Evolutionary conservation across 2,329 filamentous ascomycete species (phyloP).

Genomic region (Calycina marina): DNA sequence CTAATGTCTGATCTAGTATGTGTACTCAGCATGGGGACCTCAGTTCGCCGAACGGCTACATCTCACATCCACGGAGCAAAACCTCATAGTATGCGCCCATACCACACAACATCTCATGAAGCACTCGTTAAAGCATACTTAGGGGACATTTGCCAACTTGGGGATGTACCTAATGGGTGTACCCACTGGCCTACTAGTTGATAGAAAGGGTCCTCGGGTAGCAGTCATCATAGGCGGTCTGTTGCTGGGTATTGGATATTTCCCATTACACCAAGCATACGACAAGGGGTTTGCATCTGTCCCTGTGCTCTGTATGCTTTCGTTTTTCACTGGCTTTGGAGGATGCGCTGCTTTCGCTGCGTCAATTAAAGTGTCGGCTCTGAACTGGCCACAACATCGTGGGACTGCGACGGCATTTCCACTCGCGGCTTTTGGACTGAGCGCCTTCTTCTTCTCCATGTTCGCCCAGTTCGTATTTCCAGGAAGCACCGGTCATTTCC

Average conservation of each 20-base stretch:
- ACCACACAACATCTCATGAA: constrained; percentile 2
- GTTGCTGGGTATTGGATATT: constrained; percentile 67
- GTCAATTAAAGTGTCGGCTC: constrained; percentile 70
- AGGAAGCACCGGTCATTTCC: constrained; percentile 66
- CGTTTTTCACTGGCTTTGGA: constrained; percentile 74
- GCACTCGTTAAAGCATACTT: constrained; percentile 18
- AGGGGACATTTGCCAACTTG: constrained; percentile 65
- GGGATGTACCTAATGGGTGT: constrained; percentile 91
- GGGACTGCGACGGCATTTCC: constrained; percentile 93
- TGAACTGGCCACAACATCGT: constrained; percentile 83
- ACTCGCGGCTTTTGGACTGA: constrained; percentile 81
- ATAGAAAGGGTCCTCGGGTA: constrained; percentile 64
- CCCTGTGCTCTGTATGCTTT: constrained; percentile 60
- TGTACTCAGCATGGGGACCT: constrained; percentile 94
- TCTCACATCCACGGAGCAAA: constrained; percentile 83
- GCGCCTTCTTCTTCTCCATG: constrained; percentile 89
- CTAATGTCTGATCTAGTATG: constrained; percentile 56
- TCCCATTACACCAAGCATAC: constrained; percentile 69
- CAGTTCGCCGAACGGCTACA: constrained; percentile 81
- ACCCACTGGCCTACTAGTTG: constrained; percentile 76
- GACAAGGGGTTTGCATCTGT: constrained; percentile 48
- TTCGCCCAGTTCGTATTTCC: constrained; percentile 66
- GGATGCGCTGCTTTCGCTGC: constrained; percentile 85
- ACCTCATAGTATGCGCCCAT: constrained; percentile 56
- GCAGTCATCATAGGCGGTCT: constrained; percentile 64